These are phyloP conservation scores for Thalassiosira pacifica DNA, from an alignment of 352 stramenopile genomes.

Conservation along the genomic window DNA sequence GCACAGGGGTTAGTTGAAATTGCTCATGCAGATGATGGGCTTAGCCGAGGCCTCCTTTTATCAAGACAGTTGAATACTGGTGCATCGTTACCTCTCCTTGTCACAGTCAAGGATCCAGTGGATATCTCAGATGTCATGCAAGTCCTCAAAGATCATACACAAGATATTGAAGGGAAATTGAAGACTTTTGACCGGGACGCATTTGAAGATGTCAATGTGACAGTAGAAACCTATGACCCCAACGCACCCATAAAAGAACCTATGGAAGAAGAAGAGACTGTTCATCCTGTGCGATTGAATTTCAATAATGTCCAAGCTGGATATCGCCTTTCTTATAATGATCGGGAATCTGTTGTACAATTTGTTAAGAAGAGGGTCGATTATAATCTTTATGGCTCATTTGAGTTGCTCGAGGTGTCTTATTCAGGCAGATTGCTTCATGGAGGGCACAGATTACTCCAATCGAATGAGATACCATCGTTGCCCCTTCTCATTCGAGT, in stretches of 20 bases:
- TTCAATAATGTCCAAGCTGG: not conserved
- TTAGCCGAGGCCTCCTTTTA: not conserved
- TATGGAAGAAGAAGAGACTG: conserved; percentile 12
- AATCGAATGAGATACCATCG: not conserved
- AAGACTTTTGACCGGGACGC: not conserved
- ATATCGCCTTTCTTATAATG: not conserved
- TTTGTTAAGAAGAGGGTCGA: not conserved
- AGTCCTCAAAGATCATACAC: not conserved
- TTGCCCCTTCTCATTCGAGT: not conserved
- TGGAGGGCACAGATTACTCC: not conserved
- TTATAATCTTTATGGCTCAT: not conserved
- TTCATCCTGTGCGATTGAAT: not conserved
- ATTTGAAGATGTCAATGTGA: not conserved
- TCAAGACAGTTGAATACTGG: not conserved
- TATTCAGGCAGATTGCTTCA: not conserved
- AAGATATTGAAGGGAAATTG: not conserved
- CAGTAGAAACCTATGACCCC: not conserved
- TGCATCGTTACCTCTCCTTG: not conserved
- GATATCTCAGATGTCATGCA: not conserved
- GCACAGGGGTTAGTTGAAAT: not conserved
- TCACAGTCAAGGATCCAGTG: not conserved
- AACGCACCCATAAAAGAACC: not conserved
- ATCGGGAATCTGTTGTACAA: not conserved
- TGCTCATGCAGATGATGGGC: not conserved
- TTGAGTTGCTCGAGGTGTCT: not conserved